These are phyloP conservation scores for Pyrenophora graminea DNA, from an alignment of 2,329 filamentous ascomycete genomes.

Conservation along the genomic window DNA sequence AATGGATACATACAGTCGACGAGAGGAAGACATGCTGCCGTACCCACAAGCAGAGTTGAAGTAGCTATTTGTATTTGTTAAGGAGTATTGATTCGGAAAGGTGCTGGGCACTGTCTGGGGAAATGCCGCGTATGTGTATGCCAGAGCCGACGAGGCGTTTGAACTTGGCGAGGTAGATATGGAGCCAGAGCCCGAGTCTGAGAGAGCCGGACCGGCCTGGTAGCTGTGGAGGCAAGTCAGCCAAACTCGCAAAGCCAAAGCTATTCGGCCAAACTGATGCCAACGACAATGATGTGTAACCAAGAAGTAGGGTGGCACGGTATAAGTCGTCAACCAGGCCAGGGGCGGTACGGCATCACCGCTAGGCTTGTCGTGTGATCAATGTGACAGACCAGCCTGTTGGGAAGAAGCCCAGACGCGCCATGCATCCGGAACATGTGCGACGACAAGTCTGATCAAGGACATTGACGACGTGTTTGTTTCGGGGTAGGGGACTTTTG, in stretches of 20 bases:
- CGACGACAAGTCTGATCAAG: constrained; percentile 40
- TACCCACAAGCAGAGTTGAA: constrained; percentile 45
- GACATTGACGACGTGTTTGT: constrained; percentile 49
- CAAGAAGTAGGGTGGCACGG: constrained; percentile 43
- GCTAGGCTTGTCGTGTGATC: constrained; percentile 52
- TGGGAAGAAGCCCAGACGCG: constrained; percentile 44
- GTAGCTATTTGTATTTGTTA: constrained; percentile 44
- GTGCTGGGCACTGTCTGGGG: constrained; percentile 37
- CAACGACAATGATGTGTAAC: constrained; percentile 48
- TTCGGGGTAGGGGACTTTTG: constrained; percentile 44
- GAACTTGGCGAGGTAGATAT: constrained; percentile 58
- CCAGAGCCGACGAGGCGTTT: constrained; percentile 53
- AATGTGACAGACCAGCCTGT: constrained; percentile 48
- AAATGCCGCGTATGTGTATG: constrained; percentile 51
- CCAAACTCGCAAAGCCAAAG: constrained; percentile 35
- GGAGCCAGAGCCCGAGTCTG: constrained; percentile 61
- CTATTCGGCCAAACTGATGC: constrained; percentile 36
- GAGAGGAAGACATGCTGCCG: constrained; percentile 46
- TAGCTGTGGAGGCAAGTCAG: constrained; percentile 53
- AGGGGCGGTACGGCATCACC: constrained; percentile 44
- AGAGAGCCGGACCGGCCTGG: constrained; percentile 54
- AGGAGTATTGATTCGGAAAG: constrained; percentile 40
- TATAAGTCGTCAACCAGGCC: constrained; percentile 46
- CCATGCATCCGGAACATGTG: constrained; percentile 47
- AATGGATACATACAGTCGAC: constrained; percentile 51